phyloP scores from a whole-genome alignment of 768 basidiomycete species.

The Collybia mongolica region DNA sequence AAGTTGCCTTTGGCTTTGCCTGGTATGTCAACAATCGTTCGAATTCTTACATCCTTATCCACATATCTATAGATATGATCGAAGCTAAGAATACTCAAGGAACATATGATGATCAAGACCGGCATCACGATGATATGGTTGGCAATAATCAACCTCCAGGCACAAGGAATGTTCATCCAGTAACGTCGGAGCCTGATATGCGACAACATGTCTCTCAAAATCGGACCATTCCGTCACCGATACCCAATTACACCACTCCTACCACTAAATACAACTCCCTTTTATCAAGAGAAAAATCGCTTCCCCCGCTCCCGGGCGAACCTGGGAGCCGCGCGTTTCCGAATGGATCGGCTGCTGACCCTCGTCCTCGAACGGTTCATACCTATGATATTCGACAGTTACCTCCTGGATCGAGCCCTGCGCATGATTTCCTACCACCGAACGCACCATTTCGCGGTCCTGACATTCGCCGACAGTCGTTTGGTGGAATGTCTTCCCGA shows the following conservation, averaged over 20 bases:
- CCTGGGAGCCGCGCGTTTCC: constrained; percentile 34
- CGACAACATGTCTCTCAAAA: constrained; percentile 41
- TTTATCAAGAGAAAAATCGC: constrained; percentile 64
- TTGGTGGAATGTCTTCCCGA: constrained; percentile 61
- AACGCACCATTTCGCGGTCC: constrained; percentile 58
- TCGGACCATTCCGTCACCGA: constrained; percentile 26
- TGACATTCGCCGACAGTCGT: constrained; percentile 73
- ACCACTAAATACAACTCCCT: constrained; percentile 14
- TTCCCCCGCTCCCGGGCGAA: constrained; percentile 73
- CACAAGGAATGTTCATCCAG: constrained; percentile 47
- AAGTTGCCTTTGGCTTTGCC: constrained; percentile 52
- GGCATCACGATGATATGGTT: constrained; percentile 28
- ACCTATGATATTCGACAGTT: constrained; percentile 55
- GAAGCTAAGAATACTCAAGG: constrained; percentile 41
- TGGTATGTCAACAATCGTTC: constrained; percentile 48
- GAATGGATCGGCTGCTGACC: constrained; percentile 33
- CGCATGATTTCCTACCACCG: constrained; percentile 57
- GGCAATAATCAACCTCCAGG: constrained; percentile 26
- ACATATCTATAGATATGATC: constrained; percentile 24
- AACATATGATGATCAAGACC: constrained; percentile 39
- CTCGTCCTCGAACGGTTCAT: constrained; percentile 65
- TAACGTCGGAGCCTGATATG: constrained; percentile 63
- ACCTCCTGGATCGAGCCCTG: constrained; percentile 40
- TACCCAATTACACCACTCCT: constrained; percentile 16
- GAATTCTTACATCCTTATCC: too few relatives aligned